Base-by-base conservation (phyloP, 2,329 filamentous ascomycete species). In the Fusarium denticulatum region DNA sequence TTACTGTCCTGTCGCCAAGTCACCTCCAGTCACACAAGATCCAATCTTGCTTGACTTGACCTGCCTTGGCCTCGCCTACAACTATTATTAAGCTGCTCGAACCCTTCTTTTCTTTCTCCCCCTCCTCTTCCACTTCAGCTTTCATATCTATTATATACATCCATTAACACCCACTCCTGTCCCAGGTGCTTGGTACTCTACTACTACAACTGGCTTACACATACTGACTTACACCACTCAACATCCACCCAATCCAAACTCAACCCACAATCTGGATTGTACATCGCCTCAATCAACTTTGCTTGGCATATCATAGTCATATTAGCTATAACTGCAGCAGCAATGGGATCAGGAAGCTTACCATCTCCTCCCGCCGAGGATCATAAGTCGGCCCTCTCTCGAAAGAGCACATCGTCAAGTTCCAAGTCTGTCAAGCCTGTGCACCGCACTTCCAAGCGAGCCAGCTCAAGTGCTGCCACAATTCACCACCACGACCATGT, bases 351-450 rank as follows among this genome's bases (percentile, higher is more conserved):
- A 65, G 75, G 81, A 69, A 83, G 81, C 74, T 82, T 88, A 75
- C 87, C 87, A 36, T 88, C 87, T 62, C 87, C 87, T 74, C 87
- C 88, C 20, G 83, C 84, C 60, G 88, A 87, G 80, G 86, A 86
- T 11, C 77, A 80, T 72, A 86, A 83, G 74, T 73, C 81, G 15
- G 77, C 77, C 5, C 65, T 78, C 26, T 78, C 79, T 34, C 83
- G 82, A 75, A 86, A 84, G 72, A 80, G 78, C 72, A 81, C 83
- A 43, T 76, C 80, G 20, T 81, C 82, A 59, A 81, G 80, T 76
- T 81, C 83, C 65, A 88, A 88, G 74, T 79, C 84, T 24, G 81
- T 85, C 71, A 89, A 88, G 81, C 82, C 85, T 30, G 81, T 85
- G 72, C 85, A 88, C 77, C 86, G 87, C 71, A 82, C 83, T 28